Evolutionary conservation across 1,284 basidiomycete genomes (phyloP), one percentile per base, ranked within the genome.

Genomic region (Grifola frondosa): DNA sequence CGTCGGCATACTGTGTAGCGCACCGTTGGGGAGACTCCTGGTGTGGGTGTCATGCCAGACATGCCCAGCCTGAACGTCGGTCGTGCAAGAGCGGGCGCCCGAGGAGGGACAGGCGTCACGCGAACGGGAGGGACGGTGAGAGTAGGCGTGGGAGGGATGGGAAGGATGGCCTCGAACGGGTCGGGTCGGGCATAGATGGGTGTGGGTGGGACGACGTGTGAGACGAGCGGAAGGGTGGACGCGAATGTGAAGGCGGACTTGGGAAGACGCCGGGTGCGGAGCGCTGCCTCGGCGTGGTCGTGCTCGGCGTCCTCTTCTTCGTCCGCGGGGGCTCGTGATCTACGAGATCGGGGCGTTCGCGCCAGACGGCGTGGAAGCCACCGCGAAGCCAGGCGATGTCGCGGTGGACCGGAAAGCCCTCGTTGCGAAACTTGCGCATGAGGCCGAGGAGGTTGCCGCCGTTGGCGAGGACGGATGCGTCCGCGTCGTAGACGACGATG

Each of bases 401-500:
- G 25, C 55, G 48, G 35, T 83, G 74, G 9, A 81, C 80, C 0
- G 62, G 40, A 63, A 77, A 92, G 12, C 81, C 83, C 46, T 86
- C 86, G 36, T 75, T 71, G 30, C 77, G 78, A 62, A 96, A 94
- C 65, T 97, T 97, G 58, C 78, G 75, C 28, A 96, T 74, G n/a
- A 97, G 72, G 5, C 89, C 88, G 13, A 80, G 69, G 25, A 95
- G 74, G 50, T 90, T 86, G 46, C 79, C 81, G 3, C 81, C 80
- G 3, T 86, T 80, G 1, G 74, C 67, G 6, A 89, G 73, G 10
- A 64, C 29, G 1, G 59, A 47, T 2, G 86, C 81, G 62, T 96
- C 93, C 2, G 82, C 81, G 60, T 97, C 93, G 54, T 95, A 83
- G 17, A 93, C 81, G 39, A 96, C 59, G 49, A 96, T 90, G 28